Evolutionary conservation across 768 basidiomycete genomes (phyloP), one percentile per base, ranked within the genome.

Genomic region (Chalciporus chontae): DNA sequence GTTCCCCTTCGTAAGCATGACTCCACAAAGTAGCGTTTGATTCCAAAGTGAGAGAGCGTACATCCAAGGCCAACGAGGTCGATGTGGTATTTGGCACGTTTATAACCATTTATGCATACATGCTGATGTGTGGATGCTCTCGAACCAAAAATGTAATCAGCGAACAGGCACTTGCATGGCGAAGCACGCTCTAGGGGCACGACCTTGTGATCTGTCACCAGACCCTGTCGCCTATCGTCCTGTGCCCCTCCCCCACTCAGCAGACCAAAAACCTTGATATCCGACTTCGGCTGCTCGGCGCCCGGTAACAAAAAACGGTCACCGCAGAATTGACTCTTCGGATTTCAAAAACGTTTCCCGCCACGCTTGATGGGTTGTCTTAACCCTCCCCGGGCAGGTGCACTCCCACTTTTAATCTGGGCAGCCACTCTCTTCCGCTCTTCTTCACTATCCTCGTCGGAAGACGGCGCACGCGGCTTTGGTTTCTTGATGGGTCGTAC

Each of bases 281-380:
- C 46, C 23, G 7, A 37, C 34, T 8, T 26, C 44, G 19, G 41
- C 41, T 43, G 24, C 43, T 42, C 32, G 40, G 49, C 24, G 13
- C 27, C 23, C 21, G 26, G 26, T 5, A 26, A 7, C 4, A 4
- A 24, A 24, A 24, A 24, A 24, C 24, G 24, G n/a, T n/a, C n/a
- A n/a, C 7, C 24, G 24, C 24, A 24, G 7, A 6, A 26, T 48
- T 14, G 15, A 19, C 34, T 40, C 37, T 18, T 19, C 9, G 23
- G 46, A 41, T 53, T 75, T 74, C 88, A 72, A 87, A 90, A 66
- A 54, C 84, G 78, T 64, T 80, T 86, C 26, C 83, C 85, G 31
- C 84, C 84, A 56, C 87, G 79, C 68, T 83, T 89, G 53, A 90
- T 72, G 5, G 88, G 88, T 57, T 90, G 87, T 58, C 81, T 78